phyloP scores from a whole-genome alignment of 352 stramenopile species.

The Pythium aquatile region DNA sequence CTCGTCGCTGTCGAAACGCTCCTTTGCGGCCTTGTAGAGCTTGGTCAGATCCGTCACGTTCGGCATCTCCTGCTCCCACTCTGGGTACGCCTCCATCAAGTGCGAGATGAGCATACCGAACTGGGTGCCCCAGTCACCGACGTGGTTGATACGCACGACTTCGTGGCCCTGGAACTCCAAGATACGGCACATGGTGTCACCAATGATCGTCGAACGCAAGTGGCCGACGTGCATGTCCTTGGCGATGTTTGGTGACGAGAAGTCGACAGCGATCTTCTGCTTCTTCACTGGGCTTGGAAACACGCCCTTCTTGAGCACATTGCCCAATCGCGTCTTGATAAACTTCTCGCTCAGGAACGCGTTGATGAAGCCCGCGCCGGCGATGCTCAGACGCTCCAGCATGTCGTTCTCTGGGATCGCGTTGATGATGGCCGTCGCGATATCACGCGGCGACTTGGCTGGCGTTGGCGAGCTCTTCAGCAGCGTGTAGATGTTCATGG shows the following conservation, averaged over 20 bases:
- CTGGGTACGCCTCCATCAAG: conserved; percentile 97
- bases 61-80: conserved; percentile 88
- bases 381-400: conserved; percentile 90
- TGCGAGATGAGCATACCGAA: conserved; percentile 99
- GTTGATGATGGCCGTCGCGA: conserved; percentile 90
- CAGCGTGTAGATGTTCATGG: conserved; percentile 96
- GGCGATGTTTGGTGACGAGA: conserved; percentile 86
- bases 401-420: conserved; percentile 78
- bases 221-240: conserved; percentile 91
- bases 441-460: conserved; percentile 71
- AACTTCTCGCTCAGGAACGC: conserved; percentile 89
- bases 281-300: conserved; percentile 80
- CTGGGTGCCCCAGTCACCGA: conserved; percentile 90
- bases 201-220: conserved; percentile 91
- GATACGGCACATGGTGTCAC: conserved; percentile 83
- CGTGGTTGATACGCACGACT: conserved; percentile 83
- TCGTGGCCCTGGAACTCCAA: conserved; percentile 86
- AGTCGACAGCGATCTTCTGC: conserved; percentile 77
- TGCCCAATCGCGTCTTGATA: conserved; percentile 63
- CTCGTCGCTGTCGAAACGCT: conserved; percentile 95
- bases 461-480: conserved; percentile 90
- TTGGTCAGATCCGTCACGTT: conserved; percentile 97
- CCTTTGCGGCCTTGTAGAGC: conserved; percentile 90
- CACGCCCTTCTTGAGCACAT: conserved; percentile 74
- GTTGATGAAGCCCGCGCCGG: conserved; percentile 98